A percentile compares a stretch with the other conserved stretches of the same genome.
phyloP scores from a whole-genome alignment of 163 green algal genomes.

The Volvox carteri region DNA sequence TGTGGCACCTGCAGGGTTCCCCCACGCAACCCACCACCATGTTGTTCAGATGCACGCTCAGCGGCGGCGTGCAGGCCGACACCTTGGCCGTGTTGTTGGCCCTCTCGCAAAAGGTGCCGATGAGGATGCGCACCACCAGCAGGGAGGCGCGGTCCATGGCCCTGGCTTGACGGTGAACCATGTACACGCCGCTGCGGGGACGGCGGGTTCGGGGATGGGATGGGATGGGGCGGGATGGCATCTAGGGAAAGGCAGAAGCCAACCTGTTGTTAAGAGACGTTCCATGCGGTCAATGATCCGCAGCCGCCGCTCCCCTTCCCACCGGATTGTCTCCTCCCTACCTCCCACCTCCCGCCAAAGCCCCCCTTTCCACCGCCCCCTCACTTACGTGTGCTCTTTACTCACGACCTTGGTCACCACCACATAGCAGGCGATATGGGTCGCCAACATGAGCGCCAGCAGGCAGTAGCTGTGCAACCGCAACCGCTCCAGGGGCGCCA shows the following conservation, averaged over 20 bases:
- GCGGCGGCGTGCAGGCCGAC: conserved; percentile 38
- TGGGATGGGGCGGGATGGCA: not conserved
- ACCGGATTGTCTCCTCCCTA: too few relatives aligned
- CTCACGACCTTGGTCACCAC: not conserved
- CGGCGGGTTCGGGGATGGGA: not conserved
- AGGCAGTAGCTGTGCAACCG: conserved; percentile 36
- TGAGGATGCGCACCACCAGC: conserved; percentile 33
- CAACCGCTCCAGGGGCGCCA: conserved; percentile 29
- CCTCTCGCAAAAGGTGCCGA: conserved; percentile 44
- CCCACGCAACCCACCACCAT: conserved; percentile 47
- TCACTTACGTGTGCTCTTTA: conserved; percentile 37
- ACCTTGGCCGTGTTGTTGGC: conserved; percentile 36
- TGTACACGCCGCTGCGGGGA: conserved; percentile 13
- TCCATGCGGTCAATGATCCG: too few relatives aligned
- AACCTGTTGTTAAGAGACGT: too few relatives aligned
- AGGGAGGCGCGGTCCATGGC: conserved; percentile 50
- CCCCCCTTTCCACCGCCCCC: too few relatives aligned
- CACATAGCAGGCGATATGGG: conserved; percentile 52
- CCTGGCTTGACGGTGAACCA: conserved; percentile 38
- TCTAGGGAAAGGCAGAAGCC: too few relatives aligned
- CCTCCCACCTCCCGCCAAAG: too few relatives aligned
- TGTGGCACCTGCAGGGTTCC: too few relatives aligned
- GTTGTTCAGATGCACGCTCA: conserved; percentile 31
- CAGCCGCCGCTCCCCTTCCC: too few relatives aligned
- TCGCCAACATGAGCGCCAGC: conserved; percentile 30